A percentile compares a stretch with the other conserved stretches of the same genome.
phyloP scores from a whole-genome alignment of 2,329 filamentous ascomycete genomes.

The Colletotrichum somersetense region DNA sequence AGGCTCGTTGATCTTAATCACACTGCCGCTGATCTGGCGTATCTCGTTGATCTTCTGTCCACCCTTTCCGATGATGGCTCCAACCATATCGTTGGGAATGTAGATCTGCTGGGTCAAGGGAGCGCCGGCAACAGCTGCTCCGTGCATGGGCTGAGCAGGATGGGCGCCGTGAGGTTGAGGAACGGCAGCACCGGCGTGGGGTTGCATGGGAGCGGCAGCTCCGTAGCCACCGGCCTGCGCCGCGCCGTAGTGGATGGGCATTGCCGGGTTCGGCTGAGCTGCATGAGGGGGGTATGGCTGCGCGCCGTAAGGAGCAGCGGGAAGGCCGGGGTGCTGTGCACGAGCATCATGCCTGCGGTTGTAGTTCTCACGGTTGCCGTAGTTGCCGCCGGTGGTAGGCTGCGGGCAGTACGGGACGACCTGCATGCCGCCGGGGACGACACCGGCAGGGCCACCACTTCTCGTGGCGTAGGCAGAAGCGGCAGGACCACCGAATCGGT shows the following conservation, averaged over 20 bases:
- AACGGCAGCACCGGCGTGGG: conserved; percentile 72
- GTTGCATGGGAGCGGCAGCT: conserved; percentile 83
- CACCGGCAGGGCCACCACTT: conserved; percentile 91
- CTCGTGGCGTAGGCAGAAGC: conserved; percentile 98
- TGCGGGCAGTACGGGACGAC: conserved; percentile 98
- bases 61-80: conserved; percentile 98
- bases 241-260: conserved; percentile 79
- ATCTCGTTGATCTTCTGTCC: conserved; percentile 99
- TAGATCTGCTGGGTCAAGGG: conserved; percentile 98
- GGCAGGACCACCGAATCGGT: conserved; percentile 94
- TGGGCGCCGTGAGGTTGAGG: conserved; percentile 67
- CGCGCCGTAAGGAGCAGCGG: conserved; percentile 77
- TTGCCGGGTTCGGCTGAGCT: conserved; percentile 72
- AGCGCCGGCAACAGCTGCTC: conserved; percentile 74
- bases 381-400: conserved; percentile 91
- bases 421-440: conserved; percentile 97
- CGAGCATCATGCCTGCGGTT: conserved; percentile 79
- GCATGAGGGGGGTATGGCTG: conserved; percentile 78
- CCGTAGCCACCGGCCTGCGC: conserved; percentile 80
- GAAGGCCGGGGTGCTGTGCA: conserved; percentile 73
- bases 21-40: conserved; percentile 93
- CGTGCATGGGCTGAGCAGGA: conserved; percentile 78
- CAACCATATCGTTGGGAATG: conserved; percentile 99
- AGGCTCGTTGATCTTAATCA: conserved; percentile 99
- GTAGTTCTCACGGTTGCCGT: conserved; percentile 89